Evolutionary conservation across 2,329 filamentous ascomycete genomes (phyloP).

Genomic region (Metarhizium rileyi): DNA sequence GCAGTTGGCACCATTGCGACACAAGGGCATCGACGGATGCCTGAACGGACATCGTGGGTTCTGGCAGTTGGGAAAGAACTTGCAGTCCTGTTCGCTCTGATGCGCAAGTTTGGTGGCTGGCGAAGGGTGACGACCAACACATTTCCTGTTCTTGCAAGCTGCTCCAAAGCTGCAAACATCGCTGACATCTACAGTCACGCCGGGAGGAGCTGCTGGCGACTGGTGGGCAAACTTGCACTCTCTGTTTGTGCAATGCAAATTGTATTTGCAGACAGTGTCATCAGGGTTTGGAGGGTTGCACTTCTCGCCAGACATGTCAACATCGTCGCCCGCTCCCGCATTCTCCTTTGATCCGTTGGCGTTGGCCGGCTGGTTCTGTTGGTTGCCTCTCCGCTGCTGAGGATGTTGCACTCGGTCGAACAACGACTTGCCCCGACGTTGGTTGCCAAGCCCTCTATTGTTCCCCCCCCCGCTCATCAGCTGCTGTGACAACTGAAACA

Average conservation of each 20-base stretch:
- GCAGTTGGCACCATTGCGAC: slow-evolving; percentile 87
- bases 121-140: slow-evolving; percentile 82
- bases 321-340: slow-evolving; percentile 42
- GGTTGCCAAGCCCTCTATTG: slow-evolving; percentile 15
- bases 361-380: slow-evolving; percentile 26
- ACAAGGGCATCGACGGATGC: slow-evolving; percentile 78
- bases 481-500: slow-evolving; percentile 63
- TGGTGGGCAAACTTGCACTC: slow-evolving; percentile 93
- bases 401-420: slow-evolving; percentile 62
- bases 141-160: slow-evolving; percentile 94
- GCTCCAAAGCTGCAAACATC: slow-evolving; percentile 78
- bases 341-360: slow-evolving; percentile 25
- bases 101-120: slow-evolving; percentile 71
- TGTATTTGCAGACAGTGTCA: slow-evolving; percentile 77
- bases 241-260: slow-evolving; percentile 76
- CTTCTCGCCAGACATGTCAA: slow-evolving; percentile 48
- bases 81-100: slow-evolving; percentile 78
- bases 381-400: slow-evolving; percentile 30
- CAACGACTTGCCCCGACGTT: slow-evolving; percentile 48
- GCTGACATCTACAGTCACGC: slow-evolving; percentile 64
- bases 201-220: slow-evolving; percentile 77
- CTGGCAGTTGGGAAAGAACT: slow-evolving; percentile 84
- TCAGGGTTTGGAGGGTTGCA: slow-evolving; percentile 48
- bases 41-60: slow-evolving; percentile 82
- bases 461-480: slow-evolving; percentile 44